A percentile compares a stretch with the other conserved stretches of the same genome.
Evolutionary conservation across 768 basidiomycete genomes (phyloP).

Genomic region (Hortiboletus flavorubellus): DNA sequence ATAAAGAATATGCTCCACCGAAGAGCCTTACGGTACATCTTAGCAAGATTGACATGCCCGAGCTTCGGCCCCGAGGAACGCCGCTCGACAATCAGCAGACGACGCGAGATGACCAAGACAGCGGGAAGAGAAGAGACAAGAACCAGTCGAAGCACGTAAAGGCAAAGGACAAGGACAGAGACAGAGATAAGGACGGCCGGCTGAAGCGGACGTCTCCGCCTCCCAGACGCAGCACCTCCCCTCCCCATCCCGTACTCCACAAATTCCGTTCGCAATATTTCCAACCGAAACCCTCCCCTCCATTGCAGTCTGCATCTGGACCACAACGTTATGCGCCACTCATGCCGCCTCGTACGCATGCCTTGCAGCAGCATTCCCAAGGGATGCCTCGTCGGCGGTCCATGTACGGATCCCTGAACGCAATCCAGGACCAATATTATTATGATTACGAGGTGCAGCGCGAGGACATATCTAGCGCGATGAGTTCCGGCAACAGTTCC

Average conservation of each 20-base stretch:
- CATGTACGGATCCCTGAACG: slow-evolving; percentile 11
- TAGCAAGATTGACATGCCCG: slow-evolving; percentile 86
- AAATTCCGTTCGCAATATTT: slow-evolving; percentile 21
- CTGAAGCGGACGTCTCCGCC: neutral
- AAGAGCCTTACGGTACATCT: slow-evolving; percentile 67
- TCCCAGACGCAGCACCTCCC: slow-evolving; percentile 2
- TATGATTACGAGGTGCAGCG: neutral
- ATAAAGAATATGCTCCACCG: slow-evolving; percentile 62
- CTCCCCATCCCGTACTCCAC: slow-evolving; percentile 14
- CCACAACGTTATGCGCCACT: neutral
- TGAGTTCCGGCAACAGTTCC: neutral
- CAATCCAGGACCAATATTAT: neutral
- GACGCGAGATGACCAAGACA: neutral
- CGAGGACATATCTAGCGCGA: neutral
- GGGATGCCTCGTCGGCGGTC: slow-evolving; percentile 15
- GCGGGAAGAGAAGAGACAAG: too few relatives aligned
- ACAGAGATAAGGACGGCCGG: slow-evolving; percentile 3
- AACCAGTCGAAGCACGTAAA: neutral
- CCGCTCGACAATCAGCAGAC: neutral
- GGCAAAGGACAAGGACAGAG: slow-evolving; percentile 13
- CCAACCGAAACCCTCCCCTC: slow-evolving; percentile 29
- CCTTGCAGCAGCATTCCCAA: neutral
- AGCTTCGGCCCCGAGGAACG: slow-evolving; percentile 42
- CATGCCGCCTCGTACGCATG: slow-evolving; percentile 4
- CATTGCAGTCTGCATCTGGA: slow-evolving; percentile 23